Evolutionary conservation across 176 grass and related monocot genomes (phyloP).

Genomic region (Saccharum spontaneum): DNA sequence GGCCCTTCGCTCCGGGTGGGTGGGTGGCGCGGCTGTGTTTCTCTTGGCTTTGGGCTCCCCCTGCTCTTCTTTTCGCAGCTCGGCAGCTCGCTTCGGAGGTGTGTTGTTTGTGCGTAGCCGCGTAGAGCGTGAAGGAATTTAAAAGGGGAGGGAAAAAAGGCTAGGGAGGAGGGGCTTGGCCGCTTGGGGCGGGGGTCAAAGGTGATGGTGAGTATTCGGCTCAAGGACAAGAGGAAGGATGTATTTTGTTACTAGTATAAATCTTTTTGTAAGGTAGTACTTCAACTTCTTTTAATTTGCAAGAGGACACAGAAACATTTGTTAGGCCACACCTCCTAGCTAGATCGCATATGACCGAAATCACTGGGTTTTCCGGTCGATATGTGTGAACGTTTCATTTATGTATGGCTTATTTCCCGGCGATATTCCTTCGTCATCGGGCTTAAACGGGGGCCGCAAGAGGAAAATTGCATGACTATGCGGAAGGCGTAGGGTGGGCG

Average conservation of each 20-base stretch:
- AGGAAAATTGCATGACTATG: too few species aligned
- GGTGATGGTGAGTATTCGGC: constrained; percentile 12
- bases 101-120: constrained; percentile 16
- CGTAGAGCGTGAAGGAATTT: constrained; percentile 22
- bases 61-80: background rate
- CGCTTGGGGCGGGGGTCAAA: constrained; percentile 37
- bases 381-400: too few species aligned
- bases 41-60: background rate
- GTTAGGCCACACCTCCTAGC: background rate
- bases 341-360: background rate
- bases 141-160: constrained; percentile 33
- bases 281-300: background rate
- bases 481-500: too few species aligned
- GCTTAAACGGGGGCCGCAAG: too few species aligned
- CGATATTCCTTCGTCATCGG: too few species aligned
- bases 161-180: background rate
- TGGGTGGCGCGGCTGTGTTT: background rate
- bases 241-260: background rate
- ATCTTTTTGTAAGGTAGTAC: background rate
- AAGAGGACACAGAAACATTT: background rate
- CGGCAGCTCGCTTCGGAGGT: background rate
- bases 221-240: background rate
- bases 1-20: background rate
- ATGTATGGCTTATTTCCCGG: too few species aligned
- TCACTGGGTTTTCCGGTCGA: too few species aligned